A percentile compares a stretch with the other conserved stretches of the same genome.
Conservation (phyloP, 768 basidiomycete genomes). For the Sporobolomyces pararoseus region DNA sequence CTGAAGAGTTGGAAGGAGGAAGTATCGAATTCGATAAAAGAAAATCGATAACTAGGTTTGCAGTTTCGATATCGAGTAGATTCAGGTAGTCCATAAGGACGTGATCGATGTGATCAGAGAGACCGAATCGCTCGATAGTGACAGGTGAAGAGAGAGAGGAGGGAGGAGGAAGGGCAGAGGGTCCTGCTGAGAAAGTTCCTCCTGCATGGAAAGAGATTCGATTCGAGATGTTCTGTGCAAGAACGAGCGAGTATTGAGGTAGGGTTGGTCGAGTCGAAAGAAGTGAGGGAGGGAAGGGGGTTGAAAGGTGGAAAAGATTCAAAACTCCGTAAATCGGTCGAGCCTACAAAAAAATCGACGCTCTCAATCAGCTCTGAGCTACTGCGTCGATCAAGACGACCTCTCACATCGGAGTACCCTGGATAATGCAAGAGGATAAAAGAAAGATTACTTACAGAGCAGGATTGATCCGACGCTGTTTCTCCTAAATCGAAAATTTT, state of each 20-base stretch:
- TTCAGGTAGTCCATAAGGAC: conserved; percentile 26
- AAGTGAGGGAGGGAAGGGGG: conserved; percentile 13
- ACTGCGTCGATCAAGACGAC: too few species aligned
- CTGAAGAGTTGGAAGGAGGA: background rate
- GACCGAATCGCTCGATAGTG: conserved; percentile 18
- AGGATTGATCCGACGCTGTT: background rate
- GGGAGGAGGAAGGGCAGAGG: background rate
- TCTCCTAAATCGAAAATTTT: background rate
- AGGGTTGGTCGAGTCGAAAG: too few species aligned
- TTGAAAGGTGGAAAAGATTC: conserved; percentile 19
- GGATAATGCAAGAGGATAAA: too few species aligned
- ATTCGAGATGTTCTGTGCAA: background rate
- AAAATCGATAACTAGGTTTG: conserved; percentile 3
- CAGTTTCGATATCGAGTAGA: background rate
- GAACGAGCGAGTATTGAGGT: conserved; percentile 11
- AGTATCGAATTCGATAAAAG: conserved; percentile 2
- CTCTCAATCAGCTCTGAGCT: too few species aligned
- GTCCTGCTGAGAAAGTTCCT: conserved; percentile 1
- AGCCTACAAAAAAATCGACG: background rate
- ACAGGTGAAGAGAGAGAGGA: background rate
- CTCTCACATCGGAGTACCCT: too few species aligned
- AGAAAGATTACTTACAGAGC: background rate
- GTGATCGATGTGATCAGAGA: conserved; percentile 22
- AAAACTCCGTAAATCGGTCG: conserved; percentile 30
- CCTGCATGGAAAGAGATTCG: conserved; percentile 22